Percentiles rank a stretch among this genome's conserved stretches.
Conservation (phyloP, 768 basidiomycete genomes). For the Lactifluus volemus region DNA sequence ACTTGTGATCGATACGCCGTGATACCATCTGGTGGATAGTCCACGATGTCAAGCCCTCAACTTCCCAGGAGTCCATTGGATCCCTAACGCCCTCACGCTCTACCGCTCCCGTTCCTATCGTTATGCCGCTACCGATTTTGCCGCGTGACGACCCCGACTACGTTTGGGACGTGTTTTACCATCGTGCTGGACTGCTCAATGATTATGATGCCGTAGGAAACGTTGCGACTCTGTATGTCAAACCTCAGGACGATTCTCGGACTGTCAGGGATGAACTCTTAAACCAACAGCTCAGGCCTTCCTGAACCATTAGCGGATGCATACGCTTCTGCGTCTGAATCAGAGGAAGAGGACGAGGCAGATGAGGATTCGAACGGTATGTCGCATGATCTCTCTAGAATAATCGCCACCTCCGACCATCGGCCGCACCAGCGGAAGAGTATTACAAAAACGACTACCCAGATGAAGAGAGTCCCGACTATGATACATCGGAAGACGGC, state of each 20-base stretch:
- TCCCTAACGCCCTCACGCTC: constrained; percentile 9
- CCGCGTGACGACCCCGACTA: constrained; percentile 44
- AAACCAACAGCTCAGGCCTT: constrained; percentile 45
- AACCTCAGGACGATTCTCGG: neutral
- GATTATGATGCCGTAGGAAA: constrained; percentile 50
- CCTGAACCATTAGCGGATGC: constrained; percentile 47
- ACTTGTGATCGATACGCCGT: neutral
- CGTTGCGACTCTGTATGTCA: constrained; percentile 55
- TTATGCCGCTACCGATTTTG: constrained; percentile 1
- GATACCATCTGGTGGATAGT: neutral
- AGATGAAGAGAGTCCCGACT: constrained; percentile 45
- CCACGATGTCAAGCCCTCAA: neutral
- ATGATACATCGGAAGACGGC: constrained; percentile 24
- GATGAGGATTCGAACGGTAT: constrained; percentile 82
- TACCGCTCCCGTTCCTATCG: neutral
- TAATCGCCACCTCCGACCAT: neutral
- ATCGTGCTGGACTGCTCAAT: constrained; percentile 47
- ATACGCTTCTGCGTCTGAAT: constrained; percentile 46
- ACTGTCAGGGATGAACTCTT: neutral
- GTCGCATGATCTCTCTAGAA: constrained; percentile 5
- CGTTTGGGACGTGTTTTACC: constrained; percentile 81
- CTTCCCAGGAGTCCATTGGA: constrained; percentile 1
- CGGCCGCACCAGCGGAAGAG: constrained; percentile 50
- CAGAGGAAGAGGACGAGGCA: constrained; percentile 62
- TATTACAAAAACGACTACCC: constrained; percentile 84